Evolutionary conservation across 441 rosid genomes (phyloP), one percentile per base, ranked within the genome.

Genomic region (Euphorbia schlechtendalii): DNA sequence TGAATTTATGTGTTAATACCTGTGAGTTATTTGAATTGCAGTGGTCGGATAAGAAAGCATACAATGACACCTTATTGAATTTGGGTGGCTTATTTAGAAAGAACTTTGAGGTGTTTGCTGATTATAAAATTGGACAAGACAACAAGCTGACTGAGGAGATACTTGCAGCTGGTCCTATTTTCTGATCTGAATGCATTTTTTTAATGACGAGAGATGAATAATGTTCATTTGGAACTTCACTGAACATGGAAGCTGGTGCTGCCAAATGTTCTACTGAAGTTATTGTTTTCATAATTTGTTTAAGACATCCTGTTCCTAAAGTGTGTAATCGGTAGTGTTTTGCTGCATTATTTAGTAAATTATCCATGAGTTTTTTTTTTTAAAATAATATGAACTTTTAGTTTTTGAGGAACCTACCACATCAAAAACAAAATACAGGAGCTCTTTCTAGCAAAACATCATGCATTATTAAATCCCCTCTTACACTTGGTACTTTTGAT

Each of bases 41-140:
- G 91, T 87, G 96, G 92, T 58, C 78, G 2, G 74, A 82, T 64
- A 74, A 79, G 78, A 72, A 69, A 14, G 85, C 80, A n/a, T 79
- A 83, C 76, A 67, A 79, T 24, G 84, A 76, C 8, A 73, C 81
- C 2, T 68, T 84, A 61, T 5, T 82, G 82, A 84, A 82, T 76
- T 67, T 84, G 64, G 86, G 68, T 25, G 82, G 80, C 27, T 68
- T 84, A 55, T 84, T 84, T 80, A 80, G 63, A 75, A 81, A 68
- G 41, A 82, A 80, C 57, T 84, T 84, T 8, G 79, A 52, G 64
- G 69, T 65, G 1, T 84, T 84, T 72, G 65, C 81, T 17, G 64
- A 71, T 63, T 54, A 76, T 65, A 75, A 78, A 78, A 80, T 84
- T 11, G 86, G 88, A n/a, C 61, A 80, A 63, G 82, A 79, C 56